Evolutionary conservation across 768 basidiomycete genomes (phyloP), one percentile per base, ranked within the genome.

Genomic region (Pleurotus tuber-regium): DNA sequence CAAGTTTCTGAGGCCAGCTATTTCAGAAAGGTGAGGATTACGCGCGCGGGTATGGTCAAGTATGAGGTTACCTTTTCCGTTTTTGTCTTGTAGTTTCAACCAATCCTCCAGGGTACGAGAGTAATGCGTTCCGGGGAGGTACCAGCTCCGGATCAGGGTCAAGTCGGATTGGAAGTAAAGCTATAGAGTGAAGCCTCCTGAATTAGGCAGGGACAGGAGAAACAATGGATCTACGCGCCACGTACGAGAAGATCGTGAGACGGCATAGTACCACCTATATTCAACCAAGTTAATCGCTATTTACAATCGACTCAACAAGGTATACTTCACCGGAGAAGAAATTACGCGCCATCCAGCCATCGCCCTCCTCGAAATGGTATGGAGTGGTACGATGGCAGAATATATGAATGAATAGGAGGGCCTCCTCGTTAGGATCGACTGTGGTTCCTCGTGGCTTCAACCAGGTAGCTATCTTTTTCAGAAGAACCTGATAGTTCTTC

Each of bases 341-440:
- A 30, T 78, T 83, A 65, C 83, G 70, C 4, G 83, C 78, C 86
- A 88, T 88, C 86, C 86, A 87, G 4, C 84, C 83, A 53, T 86
- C 85, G 48, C 71, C 74, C 48, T 83, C 77, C 50, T 80, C 80
- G 54, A 87, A 88, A 56, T 87, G 83, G 59, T 88, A 87, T 5
- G 86, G 83, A 0, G 70, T 82, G 3, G 71, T 74, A 36, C 64
- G 63, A 62, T 87, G 85, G 57, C 84, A 86, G 68, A 88, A 87
- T 23, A 87, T 79, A 59, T 88, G 86, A 23, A 87, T 72, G 64
- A 86, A 88, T 23, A 87, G 65, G 0, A 86, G 71, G 0, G 82
- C 70, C 23, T 78, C 76, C 8, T 70, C 70, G 54, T 44, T 23
- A 21, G 54, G 30, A 30, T 57, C 40, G 24, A 58, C 56, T 21